Evolutionary conservation across 257 asterid genomes (phyloP).

Genomic region (Cinchona pubescens): DNA sequence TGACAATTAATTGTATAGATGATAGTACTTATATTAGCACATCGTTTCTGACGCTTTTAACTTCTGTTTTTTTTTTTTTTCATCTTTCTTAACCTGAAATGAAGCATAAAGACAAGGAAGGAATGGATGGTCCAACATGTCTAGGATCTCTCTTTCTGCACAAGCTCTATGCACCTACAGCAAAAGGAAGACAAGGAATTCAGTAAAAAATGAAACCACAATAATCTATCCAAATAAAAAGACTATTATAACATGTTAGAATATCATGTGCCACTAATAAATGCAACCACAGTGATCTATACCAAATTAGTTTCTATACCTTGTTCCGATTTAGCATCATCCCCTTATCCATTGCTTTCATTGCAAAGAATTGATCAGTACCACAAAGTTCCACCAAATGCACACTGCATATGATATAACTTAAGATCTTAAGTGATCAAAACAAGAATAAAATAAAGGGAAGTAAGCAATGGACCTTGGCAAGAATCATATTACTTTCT

Average conservation of each 20-base stretch:
- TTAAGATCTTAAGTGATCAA: not conserved
- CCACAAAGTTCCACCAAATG: constrained; percentile 90
- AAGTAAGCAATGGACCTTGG: not conserved
- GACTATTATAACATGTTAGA: too few species aligned
- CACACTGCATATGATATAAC: constrained; percentile 66
- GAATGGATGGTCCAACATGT: constrained; percentile 97
- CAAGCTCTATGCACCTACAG: constrained; percentile 98
- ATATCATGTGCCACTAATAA: not conserved
- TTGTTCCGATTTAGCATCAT: constrained; percentile 90
- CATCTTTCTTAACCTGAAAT: constrained; percentile 67
- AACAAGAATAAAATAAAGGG: not conserved
- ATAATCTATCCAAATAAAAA: too few species aligned
- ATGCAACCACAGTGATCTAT: not conserved
- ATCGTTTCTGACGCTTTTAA: not conserved
- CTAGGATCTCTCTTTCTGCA: constrained; percentile 96
- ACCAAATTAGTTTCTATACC: constrained; percentile 33
- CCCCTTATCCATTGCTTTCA: constrained; percentile 98
- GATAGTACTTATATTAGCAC: not conserved
- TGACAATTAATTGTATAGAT: not conserved
- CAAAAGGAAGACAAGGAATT: constrained; percentile 11
- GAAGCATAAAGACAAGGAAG: constrained; percentile 98
- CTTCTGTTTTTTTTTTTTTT: not conserved
- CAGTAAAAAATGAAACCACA: too few species aligned
- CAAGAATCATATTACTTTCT: too few species aligned
- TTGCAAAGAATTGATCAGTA: constrained; percentile 74